phyloP scores from a whole-genome alignment of 805 yeast species.

The Grigorovia jiainica region DNA sequence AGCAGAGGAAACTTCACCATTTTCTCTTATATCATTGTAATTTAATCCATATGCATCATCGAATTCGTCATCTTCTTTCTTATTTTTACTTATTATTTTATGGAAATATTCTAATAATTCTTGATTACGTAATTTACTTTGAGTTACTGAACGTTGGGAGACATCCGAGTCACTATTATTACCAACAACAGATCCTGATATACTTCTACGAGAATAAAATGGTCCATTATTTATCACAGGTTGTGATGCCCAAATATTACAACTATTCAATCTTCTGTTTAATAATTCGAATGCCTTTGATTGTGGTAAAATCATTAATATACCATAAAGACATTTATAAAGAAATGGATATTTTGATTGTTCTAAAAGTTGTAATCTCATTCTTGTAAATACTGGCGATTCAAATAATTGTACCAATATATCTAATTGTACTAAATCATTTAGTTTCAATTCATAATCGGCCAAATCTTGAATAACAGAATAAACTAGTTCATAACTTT shows the following conservation, averaged over 20 bases:
- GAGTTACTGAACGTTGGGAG: conserved; percentile 21
- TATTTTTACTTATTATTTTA: conserved; percentile 6
- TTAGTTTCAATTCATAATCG: conserved; percentile 64
- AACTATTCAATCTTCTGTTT: conserved; percentile 56
- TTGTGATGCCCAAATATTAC: conserved; percentile 24
- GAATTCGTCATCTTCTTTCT: neutral
- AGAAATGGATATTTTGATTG: conserved; percentile 75
- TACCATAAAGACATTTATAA: conserved; percentile 82
- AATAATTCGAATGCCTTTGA: conserved; percentile 80
- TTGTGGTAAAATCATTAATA: conserved; percentile 89
- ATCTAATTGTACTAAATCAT: conserved; percentile 77
- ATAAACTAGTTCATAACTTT: conserved; percentile 81
- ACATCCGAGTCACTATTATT: conserved; percentile 8
- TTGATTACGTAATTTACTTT: conserved; percentile 19
- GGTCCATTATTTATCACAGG: conserved; percentile 3
- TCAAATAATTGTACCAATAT: conserved; percentile 82
- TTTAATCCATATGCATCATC: neutral
- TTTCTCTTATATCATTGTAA: neutral
- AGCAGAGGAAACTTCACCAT: neutral
- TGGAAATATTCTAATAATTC: conserved; percentile 26
- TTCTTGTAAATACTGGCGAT: conserved; percentile 81
- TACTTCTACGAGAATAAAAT: conserved; percentile 6
- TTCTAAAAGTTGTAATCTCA: conserved; percentile 80
- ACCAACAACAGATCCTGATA: conserved; percentile 3
- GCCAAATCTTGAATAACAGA: conserved; percentile 73